Evolutionary conservation across 495 filamentous ascomycete species (phyloP).

Genomic region (Jackrogersella minutella): DNA sequence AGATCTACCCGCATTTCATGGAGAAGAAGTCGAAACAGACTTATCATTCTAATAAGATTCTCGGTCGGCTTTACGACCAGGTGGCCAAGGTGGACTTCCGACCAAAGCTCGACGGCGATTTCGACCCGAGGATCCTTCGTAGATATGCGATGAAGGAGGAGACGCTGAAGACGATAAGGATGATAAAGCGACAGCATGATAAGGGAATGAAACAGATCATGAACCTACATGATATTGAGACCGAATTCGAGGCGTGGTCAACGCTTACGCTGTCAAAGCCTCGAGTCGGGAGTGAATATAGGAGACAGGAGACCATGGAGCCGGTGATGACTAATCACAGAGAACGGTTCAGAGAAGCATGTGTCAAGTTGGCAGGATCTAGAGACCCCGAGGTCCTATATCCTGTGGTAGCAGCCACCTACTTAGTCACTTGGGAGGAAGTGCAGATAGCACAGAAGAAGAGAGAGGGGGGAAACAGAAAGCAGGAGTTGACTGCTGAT

Average conservation of each 20-base stretch:
- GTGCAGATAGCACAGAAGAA: constrained; percentile 55
- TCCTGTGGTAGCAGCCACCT: constrained; percentile 86
- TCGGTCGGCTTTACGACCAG: constrained; percentile 85
- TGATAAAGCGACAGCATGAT: constrained; percentile 82
- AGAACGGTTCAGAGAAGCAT: constrained; percentile 69
- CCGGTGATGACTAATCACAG: constrained; percentile 68
- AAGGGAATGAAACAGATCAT: constrained; percentile 77
- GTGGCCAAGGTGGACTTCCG: constrained; percentile 69
- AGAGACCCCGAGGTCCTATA: constrained; percentile 64
- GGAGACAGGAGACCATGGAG: constrained; percentile 83
- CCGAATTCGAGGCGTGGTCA: constrained; percentile 92
- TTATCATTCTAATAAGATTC: constrained; percentile 74
- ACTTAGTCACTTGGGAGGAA: constrained; percentile 79
- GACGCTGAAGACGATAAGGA: constrained; percentile 64
- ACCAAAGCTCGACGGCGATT: constrained; percentile 71
- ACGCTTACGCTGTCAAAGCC: constrained; percentile 81
- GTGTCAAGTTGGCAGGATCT: constrained; percentile 66
- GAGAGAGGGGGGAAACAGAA: background rate
- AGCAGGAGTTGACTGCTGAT: constrained; percentile 40
- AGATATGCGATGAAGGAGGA: constrained; percentile 63
- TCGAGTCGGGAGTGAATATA: constrained; percentile 74
- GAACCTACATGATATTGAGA: constrained; percentile 83
- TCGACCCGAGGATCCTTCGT: constrained; percentile 79
- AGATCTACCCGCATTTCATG: constrained; percentile 89
- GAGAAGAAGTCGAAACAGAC: constrained; percentile 67